phyloP scores from a whole-genome alignment of 345 rosid species.

The Litchi chinensis region DNA sequence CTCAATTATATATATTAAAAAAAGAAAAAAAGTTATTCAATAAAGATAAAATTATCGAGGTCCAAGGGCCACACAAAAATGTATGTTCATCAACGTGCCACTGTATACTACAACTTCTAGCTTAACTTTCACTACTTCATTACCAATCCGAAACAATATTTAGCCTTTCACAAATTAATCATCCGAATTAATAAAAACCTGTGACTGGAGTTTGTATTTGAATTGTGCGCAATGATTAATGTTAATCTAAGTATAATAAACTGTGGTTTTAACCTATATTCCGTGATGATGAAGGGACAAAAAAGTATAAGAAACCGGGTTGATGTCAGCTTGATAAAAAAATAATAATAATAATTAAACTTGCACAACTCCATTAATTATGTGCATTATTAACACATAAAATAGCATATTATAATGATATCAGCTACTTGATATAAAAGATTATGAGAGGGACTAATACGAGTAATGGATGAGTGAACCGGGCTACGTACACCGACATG shows the following conservation, averaged over 20 bases:
- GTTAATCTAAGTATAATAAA: not conserved
- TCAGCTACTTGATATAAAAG: not conserved
- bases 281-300: not conserved
- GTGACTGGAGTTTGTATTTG: not conserved
- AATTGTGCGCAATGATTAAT: too few relatives aligned
- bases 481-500: constrained; percentile 6
- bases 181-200: not conserved
- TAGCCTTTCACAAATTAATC: not conserved
- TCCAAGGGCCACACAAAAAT: not conserved
- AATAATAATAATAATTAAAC: too few relatives aligned
- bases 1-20: too few relatives aligned
- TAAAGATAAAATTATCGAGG: not conserved
- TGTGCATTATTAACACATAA: too few relatives aligned
- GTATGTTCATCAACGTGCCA: not conserved
- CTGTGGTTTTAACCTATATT: not conserved
- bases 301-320: not conserved
- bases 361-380: not conserved
- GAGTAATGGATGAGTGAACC: not conserved
- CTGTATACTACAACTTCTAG: too few relatives aligned
- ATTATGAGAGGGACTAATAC: not conserved
- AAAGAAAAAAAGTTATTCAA: too few relatives aligned
- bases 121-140: too few relatives aligned
- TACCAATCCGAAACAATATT: too few relatives aligned
- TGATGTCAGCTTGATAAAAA: not conserved
- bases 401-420: not conserved